Evolutionary conservation across 306 rosid genomes (phyloP), one percentile per base, ranked within the genome.

Genomic region (Fragaria ananassa): DNA sequence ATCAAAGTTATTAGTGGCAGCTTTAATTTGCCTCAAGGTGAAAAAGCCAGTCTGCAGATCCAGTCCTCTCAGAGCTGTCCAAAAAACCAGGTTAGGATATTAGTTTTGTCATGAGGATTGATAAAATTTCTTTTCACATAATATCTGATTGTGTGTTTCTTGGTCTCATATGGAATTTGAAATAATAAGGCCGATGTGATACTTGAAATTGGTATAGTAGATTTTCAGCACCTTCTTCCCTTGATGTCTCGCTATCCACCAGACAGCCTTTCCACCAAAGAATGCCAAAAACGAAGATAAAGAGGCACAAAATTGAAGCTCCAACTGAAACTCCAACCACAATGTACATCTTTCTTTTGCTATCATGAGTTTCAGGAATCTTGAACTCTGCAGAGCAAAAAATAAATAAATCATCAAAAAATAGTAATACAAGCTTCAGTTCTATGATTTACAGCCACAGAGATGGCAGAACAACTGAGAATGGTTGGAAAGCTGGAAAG

Each of bases 1-100:
- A 81, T 57, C 74, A 27, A 90, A 90, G 75, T 82, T 83, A 68
- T 88, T 78, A 17, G 96, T 90, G 70, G 96, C 91, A 12, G 80
- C 87, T 81, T 69, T 60, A 4, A 57, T 37, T 44, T 73, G 64
- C 14, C 75, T 69, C 27, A 18, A 68, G 9, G 70, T 69, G 45
- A 80, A 61, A 51, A 41, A 71, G 13, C 72, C 79, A 58, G 69
- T 80, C 31, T 74, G 10, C 11, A 75, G 72, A 47, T 37, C 81
- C 64, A 77, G 37, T 3, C 46, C 75, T 57, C 46, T 78, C 6
- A 78, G 60, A 67, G 21, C 80, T 57, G 46, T 63, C 9, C 41
- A 41, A 49, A 6, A 25, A 12, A 27, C 10, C 1, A 53, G 64
- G 66, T 54, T 41, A 54, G 9, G 10, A 73, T 25, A 8, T 57